Evolutionary conservation across 2,329 filamentous ascomycete species (phyloP), one percentile per base, ranked within the genome.

Genomic region (Gaeumannomyces tritici): DNA sequence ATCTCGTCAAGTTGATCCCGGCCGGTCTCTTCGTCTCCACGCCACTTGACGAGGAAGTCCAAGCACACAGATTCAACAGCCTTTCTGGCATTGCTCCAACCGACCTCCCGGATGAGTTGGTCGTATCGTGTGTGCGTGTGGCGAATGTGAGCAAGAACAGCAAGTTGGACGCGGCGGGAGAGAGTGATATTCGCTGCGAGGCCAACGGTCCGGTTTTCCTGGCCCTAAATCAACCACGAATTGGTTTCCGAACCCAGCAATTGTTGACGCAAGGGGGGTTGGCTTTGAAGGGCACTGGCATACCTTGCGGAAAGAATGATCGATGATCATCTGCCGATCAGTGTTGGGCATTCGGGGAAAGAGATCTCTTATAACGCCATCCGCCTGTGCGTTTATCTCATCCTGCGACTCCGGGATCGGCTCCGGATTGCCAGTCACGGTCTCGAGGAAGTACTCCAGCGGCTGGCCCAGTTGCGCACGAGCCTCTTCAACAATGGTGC

Each of bases 11-110:
- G 78, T 70, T 88, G 83, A 67, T 89, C 85, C 59, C 85, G 82
- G 29, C 86, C 86, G 24, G 82, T 88, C 70, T 89, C 86, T 71
- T 89, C 86, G 67, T 89, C 86, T 62, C 86, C 86, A 75, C 86
- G 85, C 86, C 86, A 89, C 81, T 88, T 88, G 77, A 88, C 82
- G 71, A 89, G 81, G 61, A 85, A 77, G 66, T 88, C 85, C 57
- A 88, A 75, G 65, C 86, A 88, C 18, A 85, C 74, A 35, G 78
- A 73, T 67, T 88, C 83, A 57, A 88, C 84, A 55, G 80, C 79
- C 73, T 81, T 86, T 65, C 86, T 79, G 61, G 85, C 84, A 68
- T 83, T 84, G 60, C 77, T 74, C 77, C 83, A 88, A 24, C 74
- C 76, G 6, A 83, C 83, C 68, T 87, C 82, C 67, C 72, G 80